Conservation (phyloP, 2,329 filamentous ascomycete species). For the Ilyonectria sp. region DNA sequence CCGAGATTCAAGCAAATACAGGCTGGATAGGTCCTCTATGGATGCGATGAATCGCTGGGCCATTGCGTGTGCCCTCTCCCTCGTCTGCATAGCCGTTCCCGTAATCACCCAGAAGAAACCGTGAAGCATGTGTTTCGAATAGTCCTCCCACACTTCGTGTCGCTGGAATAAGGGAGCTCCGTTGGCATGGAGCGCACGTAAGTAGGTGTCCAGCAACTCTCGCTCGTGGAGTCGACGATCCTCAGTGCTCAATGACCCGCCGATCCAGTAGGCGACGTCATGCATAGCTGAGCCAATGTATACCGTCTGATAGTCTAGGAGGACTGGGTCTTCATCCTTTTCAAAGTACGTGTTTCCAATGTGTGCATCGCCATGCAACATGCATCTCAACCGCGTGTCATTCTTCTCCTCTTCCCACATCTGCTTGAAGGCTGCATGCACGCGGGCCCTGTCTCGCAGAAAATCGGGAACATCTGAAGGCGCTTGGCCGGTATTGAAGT, state of each 20-base stretch:
- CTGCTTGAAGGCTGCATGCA: background rate
- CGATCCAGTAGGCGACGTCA: slow-evolving; percentile 21
- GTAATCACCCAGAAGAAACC: slow-evolving; percentile 29
- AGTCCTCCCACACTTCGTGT: slow-evolving; percentile 22
- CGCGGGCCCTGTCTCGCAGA: background rate
- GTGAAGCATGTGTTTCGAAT: slow-evolving; percentile 19
- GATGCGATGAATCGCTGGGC: slow-evolving; percentile 14
- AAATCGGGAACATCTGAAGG: background rate
- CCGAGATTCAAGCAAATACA: slow-evolving; percentile 19
- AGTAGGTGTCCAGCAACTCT: slow-evolving; percentile 18
- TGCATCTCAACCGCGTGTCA: slow-evolving; percentile 3
- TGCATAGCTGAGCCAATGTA: slow-evolving; percentile 24
- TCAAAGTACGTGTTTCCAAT: slow-evolving; percentile 11
- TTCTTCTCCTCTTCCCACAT: background rate
- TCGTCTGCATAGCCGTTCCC: slow-evolving; percentile 27
- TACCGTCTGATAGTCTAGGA: slow-evolving; percentile 24
- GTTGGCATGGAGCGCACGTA: background rate
- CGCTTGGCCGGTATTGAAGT: background rate
- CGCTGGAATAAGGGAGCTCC: background rate
- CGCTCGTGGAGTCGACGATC: slow-evolving; percentile 15
- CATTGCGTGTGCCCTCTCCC: slow-evolving; percentile 23
- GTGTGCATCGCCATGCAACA: slow-evolving; percentile 17
- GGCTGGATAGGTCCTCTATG: slow-evolving; percentile 27
- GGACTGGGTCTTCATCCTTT: background rate
- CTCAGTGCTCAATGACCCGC: background rate